Evolutionary conservation across 306 rosid genomes (phyloP).

Genomic region (Corylus americana): DNA sequence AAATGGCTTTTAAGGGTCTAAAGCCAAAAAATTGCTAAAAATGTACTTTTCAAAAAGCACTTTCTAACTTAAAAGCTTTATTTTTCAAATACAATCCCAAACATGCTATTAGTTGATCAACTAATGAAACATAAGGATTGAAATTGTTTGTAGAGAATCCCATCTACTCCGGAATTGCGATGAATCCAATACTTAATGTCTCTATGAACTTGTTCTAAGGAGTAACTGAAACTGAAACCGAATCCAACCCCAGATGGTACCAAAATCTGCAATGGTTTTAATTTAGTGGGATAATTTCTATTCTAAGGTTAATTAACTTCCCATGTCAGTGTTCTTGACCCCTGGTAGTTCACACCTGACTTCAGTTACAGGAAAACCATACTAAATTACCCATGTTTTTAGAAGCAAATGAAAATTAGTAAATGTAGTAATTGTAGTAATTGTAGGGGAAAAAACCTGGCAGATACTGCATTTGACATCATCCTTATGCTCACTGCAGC

Average conservation of each 20-base stretch:
- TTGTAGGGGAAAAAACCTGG: slow-evolving; percentile 53
- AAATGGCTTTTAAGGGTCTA: too few species aligned
- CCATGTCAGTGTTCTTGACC: neutral
- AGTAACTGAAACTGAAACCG: neutral
- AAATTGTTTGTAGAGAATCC: neutral
- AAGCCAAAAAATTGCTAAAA: too few species aligned
- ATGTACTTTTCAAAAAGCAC: too few species aligned
- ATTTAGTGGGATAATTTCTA: neutral
- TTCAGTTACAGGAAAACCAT: neutral
- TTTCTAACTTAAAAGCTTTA: too few species aligned
- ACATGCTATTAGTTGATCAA: neutral
- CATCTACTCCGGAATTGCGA: neutral
- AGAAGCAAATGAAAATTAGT: slow-evolving; percentile 4
- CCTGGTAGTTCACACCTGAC: neutral
- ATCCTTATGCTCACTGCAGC: slow-evolving; percentile 43
- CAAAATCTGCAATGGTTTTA: neutral
- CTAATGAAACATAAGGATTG: neutral
- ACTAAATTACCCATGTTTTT: neutral
- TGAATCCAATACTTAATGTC: neutral
- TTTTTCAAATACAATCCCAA: too few species aligned
- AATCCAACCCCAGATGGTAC: neutral
- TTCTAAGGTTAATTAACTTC: neutral
- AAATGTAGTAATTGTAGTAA: neutral
- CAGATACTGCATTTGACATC: slow-evolving; percentile 89
- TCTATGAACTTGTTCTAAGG: neutral